These are phyloP conservation scores for Geotrichum europaeum DNA, from an alignment of 1,139 yeast genomes.

Conservation along the genomic window DNA sequence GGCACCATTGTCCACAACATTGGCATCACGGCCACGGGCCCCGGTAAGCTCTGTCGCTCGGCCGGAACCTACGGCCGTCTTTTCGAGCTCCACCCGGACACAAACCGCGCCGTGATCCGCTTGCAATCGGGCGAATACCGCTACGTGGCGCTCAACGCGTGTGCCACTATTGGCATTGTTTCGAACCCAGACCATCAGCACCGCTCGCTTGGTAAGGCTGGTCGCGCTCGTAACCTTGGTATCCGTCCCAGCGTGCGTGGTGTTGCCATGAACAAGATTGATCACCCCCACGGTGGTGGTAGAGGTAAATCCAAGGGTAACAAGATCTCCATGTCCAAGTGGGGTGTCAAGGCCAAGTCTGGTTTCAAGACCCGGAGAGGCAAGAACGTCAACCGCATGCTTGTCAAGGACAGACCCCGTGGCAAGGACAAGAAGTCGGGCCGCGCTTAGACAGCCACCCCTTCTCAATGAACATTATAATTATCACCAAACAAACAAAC, in stretches of 20 bases:
- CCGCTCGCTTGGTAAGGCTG: conserved; percentile 91
- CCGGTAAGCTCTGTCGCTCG: conserved; percentile 84
- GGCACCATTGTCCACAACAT: conserved; percentile 88
- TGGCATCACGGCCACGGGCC: conserved; percentile 71
- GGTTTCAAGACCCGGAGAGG: conserved; percentile 92
- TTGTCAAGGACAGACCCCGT: conserved; percentile 62
- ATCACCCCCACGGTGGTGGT: conserved; percentile 99
- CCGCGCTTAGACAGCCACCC: conserved; percentile 7
- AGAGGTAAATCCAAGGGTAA: conserved; percentile 98
- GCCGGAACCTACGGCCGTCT: conserved; percentile 95
- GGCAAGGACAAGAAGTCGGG: conserved; percentile 28
- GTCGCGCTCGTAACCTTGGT: conserved; percentile 88
- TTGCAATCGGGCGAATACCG: conserved; percentile 92
- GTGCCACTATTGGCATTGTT: conserved; percentile 91
- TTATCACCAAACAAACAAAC: not conserved
- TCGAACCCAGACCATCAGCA: conserved; percentile 95
- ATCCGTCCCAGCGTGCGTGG: conserved; percentile 96
- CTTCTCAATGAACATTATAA: not conserved
- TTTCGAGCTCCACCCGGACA: conserved; percentile 69
- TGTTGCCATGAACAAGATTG: conserved; percentile 95
- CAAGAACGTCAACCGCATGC: conserved; percentile 71
- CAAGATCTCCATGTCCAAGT: conserved; percentile 88
- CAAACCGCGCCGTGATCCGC: conserved; percentile 67
- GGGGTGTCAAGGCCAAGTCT: conserved; percentile 92
- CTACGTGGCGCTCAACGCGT: conserved; percentile 74